phyloP scores from a whole-genome alignment of 495 filamentous ascomycete species.

The Penicillium cosmopolitanum region DNA sequence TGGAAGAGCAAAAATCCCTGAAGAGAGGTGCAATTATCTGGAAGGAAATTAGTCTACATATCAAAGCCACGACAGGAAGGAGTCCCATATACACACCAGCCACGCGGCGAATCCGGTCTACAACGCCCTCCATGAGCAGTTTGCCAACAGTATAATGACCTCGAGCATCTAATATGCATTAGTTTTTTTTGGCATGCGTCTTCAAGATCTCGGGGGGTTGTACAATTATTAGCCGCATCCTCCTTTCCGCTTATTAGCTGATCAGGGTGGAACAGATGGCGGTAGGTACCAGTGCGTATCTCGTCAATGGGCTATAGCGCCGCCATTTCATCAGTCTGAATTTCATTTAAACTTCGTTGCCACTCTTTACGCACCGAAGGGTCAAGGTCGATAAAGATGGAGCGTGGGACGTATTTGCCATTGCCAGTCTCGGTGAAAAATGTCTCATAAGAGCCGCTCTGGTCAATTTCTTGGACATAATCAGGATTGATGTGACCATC shows the following conservation, averaged over 20 bases:
- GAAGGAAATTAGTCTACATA: constrained; percentile 21
- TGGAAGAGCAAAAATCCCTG: constrained; percentile 95
- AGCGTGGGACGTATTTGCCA: constrained; percentile 89
- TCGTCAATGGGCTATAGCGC: constrained; percentile 74
- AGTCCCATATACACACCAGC: constrained; percentile 58
- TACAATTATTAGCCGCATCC: constrained; percentile 91
- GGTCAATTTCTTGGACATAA: constrained; percentile 56
- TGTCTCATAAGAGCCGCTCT: constrained; percentile 78
- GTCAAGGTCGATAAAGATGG: constrained; percentile 50
- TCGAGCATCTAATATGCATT: constrained; percentile 70
- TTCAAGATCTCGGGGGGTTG: not conserved
- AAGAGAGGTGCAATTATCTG: constrained; percentile 90
- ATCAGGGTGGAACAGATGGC: constrained; percentile 89
- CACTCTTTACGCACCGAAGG: constrained; percentile 58
- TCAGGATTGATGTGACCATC: constrained; percentile 75
- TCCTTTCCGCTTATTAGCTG: constrained; percentile 88
- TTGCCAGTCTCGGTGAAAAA: constrained; percentile 87
- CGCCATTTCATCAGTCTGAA: constrained; percentile 13
- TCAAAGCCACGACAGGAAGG: not conserved
- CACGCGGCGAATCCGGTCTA: constrained; percentile 84
- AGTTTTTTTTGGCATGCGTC: constrained; percentile 15
- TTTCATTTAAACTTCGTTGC: not conserved
- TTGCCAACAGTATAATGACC: constrained; percentile 94
- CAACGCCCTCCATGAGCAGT: constrained; percentile 81
- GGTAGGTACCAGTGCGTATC: constrained; percentile 81